phyloP scores from a whole-genome alignment of 192 early-diverging fungal species.

The Dispira parvispora region DNA sequence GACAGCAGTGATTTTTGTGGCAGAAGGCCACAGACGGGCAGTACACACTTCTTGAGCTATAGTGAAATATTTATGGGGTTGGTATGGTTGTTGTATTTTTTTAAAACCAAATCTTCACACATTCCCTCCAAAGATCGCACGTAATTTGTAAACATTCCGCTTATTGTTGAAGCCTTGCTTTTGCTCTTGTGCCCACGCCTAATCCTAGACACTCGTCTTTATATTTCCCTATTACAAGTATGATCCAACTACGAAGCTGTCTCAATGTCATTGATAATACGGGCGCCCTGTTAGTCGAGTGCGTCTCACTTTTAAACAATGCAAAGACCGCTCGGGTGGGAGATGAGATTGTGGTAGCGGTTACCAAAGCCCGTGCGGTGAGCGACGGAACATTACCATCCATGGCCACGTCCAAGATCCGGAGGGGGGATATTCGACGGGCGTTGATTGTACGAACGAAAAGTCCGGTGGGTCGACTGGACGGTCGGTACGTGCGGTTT shows the following conservation, averaged over 20 bases:
- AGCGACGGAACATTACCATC: constrained; percentile 34
- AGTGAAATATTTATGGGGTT: too few species aligned
- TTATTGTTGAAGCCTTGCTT: too few species aligned
- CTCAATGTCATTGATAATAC: constrained; percentile 96
- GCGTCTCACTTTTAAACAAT: constrained; percentile 79
- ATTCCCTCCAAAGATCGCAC: too few species aligned
- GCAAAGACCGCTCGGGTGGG: constrained; percentile 57
- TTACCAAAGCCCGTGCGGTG: constrained; percentile 78
- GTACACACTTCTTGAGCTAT: too few species aligned
- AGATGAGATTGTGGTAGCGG: constrained; percentile 90
- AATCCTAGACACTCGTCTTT: too few species aligned
- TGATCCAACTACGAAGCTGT: constrained; percentile 68
- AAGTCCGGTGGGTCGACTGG: constrained; percentile 74
- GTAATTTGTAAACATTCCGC: too few species aligned
- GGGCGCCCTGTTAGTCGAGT: constrained; percentile 82
- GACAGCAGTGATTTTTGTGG: too few species aligned
- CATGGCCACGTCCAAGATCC: constrained; percentile 47
- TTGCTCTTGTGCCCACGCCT: too few species aligned
- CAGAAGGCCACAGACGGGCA: too few species aligned
- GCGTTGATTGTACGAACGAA: constrained; percentile 81
- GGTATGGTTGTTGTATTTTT: too few species aligned
- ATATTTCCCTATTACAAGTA: constrained; percentile 13
- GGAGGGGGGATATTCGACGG: constrained; percentile 87
- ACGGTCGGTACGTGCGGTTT: constrained; percentile 83
- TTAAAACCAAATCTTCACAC: too few species aligned